These are phyloP conservation scores for Agaricus subrufescens DNA, from an alignment of 768 basidiomycete genomes.

Conservation along the genomic window DNA sequence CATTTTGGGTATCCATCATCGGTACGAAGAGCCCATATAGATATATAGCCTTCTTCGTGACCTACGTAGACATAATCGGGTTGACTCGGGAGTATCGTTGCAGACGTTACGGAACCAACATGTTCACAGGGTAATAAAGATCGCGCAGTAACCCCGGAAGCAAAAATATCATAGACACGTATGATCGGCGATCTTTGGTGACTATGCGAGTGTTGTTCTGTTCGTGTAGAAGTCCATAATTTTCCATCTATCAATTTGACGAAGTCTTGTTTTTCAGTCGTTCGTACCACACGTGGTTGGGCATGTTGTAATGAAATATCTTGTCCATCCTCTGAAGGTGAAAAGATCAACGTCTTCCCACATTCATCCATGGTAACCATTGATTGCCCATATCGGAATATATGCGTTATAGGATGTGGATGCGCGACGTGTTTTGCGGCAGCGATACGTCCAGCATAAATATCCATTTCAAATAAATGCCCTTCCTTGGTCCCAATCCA, in stretches of 20 bases:
- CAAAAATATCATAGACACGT: conserved; percentile 74
- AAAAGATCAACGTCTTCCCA: conserved; percentile 79
- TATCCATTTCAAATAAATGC: conserved; percentile 77
- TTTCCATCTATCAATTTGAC: conserved; percentile 67
- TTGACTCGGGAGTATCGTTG: conserved; percentile 66
- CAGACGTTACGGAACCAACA: conserved; percentile 80
- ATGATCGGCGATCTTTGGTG: conserved; percentile 62
- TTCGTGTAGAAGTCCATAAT: conserved; percentile 77
- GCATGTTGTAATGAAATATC: conserved; percentile 45
- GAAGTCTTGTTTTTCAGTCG: conserved; percentile 81
- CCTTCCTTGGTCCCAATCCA: conserved; percentile 95
- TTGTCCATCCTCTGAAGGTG: conserved; percentile 32
- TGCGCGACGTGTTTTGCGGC: conserved; percentile 63
- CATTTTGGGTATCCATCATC: conserved; percentile 59
- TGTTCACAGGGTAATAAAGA: conserved; percentile 61
- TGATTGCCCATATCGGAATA: conserved; percentile 63
- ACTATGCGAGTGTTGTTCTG: conserved; percentile 24
- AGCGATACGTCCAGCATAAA: conserved; percentile 51
- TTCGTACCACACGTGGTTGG: conserved; percentile 55
- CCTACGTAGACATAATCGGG: conserved; percentile 74
- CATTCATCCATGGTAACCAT: conserved; percentile 84
- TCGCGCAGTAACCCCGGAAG: conserved; percentile 51
- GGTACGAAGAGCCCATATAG: conserved; percentile 66
- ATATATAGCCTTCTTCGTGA: conserved; percentile 88
- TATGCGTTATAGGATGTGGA: conserved; percentile 57